Percentiles rank a stretch among this genome's conserved stretches.
phyloP scores from a whole-genome alignment of 2,329 filamentous ascomycete genomes.

The Botrytis galanthina region DNA sequence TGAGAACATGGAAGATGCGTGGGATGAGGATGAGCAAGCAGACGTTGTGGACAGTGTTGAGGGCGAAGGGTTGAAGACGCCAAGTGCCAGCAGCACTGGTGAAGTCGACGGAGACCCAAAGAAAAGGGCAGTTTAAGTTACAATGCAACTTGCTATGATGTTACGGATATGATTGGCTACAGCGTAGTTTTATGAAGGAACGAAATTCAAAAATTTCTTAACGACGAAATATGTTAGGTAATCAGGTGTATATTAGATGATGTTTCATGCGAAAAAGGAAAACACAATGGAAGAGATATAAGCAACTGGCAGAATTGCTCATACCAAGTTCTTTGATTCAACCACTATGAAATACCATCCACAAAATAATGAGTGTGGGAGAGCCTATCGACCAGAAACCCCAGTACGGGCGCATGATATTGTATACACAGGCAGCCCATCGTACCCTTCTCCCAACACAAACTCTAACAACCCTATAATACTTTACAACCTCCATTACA shows the following conservation, averaged over 20 bases:
- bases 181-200: neutral
- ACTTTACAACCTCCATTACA: neutral
- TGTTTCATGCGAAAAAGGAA: neutral
- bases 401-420: neutral
- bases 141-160: constrained; percentile 30
- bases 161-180: constrained; percentile 16
- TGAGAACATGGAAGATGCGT: constrained; percentile 67
- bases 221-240: neutral
- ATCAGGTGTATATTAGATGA: constrained; percentile 10
- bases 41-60: constrained; percentile 29
- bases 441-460: neutral
- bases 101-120: constrained; percentile 36
- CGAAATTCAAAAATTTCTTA: neutral
- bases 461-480: neutral
- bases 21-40: constrained; percentile 56
- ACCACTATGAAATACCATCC: neutral
- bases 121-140: constrained; percentile 37
- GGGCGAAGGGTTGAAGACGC: constrained; percentile 38
- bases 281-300: neutral
- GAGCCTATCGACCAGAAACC: neutral
- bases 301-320: neutral
- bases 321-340: neutral
- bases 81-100: constrained; percentile 39
- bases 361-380: neutral
- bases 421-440: too few relatives aligned